Evolutionary conservation across 75 land plant species (phyloP), one percentile per base, ranked within the genome.

Genomic region (Sequoia sempervirens): DNA sequence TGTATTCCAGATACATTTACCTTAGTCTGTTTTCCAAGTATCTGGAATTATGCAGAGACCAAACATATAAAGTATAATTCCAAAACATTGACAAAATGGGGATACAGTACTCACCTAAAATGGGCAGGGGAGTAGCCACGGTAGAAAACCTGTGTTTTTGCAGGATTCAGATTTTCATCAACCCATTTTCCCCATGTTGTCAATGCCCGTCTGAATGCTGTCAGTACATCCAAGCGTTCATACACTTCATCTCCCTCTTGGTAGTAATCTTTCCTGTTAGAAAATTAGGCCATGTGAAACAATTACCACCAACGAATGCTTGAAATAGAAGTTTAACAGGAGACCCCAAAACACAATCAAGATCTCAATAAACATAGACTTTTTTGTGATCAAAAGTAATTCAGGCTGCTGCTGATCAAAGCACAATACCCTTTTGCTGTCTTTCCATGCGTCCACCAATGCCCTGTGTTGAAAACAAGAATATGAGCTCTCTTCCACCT

Each of bases 381-480:
- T 50, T 68, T 81, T 28, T 75, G 37, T 40, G 37, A n/a, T 47
- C 17, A 54, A 50, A 45, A 36, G n/a, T 53, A 36, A 83, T 61
- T 12, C 32, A 83, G 79, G 41, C 81, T 46, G 70, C 14, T 54
- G 74, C 53, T 30, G 30, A 68, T 15, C 38, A 79, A 82, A 26
- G 41, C 80, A 28, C 23, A 75, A 10, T 84, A 95, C 96, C 96
- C 96, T 32, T 89, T 88, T 81, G 95, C 80, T 53, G 96, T 95
- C 87, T 93, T 95, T 64, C 94, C 94, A 87, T 95, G 96, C 50
- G 88, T 83, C 97, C 96, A 95, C 97, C 97, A 95, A 80, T 95
- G 97, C n/a, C 94, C 97, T 41, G 97, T 93, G 84, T 95, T 95
- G 80, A 95, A 95, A 38, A 95, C 83, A 18, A 95, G 88, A 82